phyloP scores from a whole-genome alignment of 495 filamentous ascomycete species.

The Xylaria intraflava region DNA sequence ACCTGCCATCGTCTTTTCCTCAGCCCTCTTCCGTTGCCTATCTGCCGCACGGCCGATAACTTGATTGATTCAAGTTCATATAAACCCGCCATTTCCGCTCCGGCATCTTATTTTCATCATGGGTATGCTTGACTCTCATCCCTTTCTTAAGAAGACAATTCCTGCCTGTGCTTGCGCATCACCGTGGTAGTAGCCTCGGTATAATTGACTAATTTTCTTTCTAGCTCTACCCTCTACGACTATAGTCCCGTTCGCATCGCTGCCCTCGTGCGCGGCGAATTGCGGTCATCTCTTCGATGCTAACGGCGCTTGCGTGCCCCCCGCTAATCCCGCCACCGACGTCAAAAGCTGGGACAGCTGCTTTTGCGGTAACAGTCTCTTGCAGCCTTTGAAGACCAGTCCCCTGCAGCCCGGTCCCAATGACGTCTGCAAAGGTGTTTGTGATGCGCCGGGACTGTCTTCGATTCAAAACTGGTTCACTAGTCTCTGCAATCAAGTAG shows the following conservation, averaged over 20 bases:
- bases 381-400: conserved; percentile 37
- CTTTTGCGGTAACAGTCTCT: conserved; percentile 40
- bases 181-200: background rate
- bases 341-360: conserved; percentile 32
- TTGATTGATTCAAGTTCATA: background rate
- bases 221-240: conserved; percentile 30
- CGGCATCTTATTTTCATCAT: background rate
- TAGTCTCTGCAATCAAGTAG: conserved; percentile 32
- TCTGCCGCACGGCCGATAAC: background rate
- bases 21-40: background rate
- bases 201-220: background rate
- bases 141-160: background rate
- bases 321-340: conserved; percentile 24
- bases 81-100: no score
- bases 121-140: background rate
- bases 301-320: conserved; percentile 48
- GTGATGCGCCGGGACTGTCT: conserved; percentile 30
- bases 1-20: background rate
- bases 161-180: background rate
- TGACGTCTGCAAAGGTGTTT: conserved; percentile 36
- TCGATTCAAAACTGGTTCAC: conserved; percentile 47
- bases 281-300: conserved; percentile 49
- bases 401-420: conserved; percentile 31
- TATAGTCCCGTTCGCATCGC: conserved; percentile 37
- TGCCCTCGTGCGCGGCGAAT: conserved; percentile 40